Conservation (phyloP, 2,329 filamentous ascomycete genomes). For the Penicillium sp. region DNA sequence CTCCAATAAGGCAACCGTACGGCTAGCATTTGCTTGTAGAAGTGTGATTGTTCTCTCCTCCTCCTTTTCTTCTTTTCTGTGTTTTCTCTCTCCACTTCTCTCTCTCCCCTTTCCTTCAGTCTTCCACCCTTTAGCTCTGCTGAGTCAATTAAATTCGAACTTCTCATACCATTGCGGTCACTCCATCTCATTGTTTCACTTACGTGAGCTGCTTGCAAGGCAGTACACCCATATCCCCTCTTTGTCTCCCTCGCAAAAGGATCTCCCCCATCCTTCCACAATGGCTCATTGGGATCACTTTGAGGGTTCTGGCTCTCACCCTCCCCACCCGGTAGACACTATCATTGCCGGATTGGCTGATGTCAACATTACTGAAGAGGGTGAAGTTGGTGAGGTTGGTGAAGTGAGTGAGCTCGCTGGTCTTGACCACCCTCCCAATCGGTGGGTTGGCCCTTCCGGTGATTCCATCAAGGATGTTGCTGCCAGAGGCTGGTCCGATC, state of each 20-base stretch:
- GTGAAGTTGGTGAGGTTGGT: no score
- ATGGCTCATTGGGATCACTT: neutral
- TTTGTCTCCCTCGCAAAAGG: no score
- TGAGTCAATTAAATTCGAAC: neutral
- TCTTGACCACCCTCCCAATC: neutral
- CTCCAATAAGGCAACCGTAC: neutral
- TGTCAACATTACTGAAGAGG: no score
- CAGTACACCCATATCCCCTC: neutral
- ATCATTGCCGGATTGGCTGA: neutral
- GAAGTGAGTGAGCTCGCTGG: neutral
- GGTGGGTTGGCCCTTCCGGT: neutral
- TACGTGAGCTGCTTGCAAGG: neutral
- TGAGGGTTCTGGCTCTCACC: neutral
- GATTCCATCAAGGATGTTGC: neutral
- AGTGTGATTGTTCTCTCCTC: neutral
- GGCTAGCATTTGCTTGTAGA: neutral
- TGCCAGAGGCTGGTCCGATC: conserved; percentile 35
- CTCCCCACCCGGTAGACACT: neutral
- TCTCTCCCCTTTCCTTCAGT: neutral
- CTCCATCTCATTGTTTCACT: neutral
- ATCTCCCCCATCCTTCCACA: neutral
- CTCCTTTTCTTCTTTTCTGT: neutral
- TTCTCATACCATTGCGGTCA: neutral
- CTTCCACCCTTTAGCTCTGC: neutral
- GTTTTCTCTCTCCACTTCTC: neutral